phyloP scores from a whole-genome alignment of 768 basidiomycete species.

The Tricholoma furcatifolium region DNA sequence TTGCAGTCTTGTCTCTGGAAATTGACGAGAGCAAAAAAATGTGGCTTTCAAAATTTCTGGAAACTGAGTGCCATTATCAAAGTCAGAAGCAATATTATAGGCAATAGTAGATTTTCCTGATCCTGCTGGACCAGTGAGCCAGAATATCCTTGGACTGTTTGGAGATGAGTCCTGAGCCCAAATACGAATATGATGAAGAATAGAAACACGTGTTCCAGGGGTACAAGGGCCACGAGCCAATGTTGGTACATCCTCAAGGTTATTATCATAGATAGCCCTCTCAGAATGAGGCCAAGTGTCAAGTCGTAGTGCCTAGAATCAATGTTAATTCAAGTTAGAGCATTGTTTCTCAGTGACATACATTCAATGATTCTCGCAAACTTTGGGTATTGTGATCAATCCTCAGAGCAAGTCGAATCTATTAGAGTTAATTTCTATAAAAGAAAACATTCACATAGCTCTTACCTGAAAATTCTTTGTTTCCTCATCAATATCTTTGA shows the following conservation, averaged over 20 bases:
- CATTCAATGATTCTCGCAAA: conserved; percentile 12
- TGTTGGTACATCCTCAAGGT: not conserved
- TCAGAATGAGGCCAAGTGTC: not conserved
- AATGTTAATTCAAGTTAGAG: conserved; percentile 18
- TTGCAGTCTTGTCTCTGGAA: conserved; percentile 15
- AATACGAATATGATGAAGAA: conserved; percentile 16
- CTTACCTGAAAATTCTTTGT: conserved; percentile 17
- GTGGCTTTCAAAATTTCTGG: conserved; percentile 23
- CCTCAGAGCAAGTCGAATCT: not conserved
- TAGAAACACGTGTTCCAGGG: conserved; percentile 22
- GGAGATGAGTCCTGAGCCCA: conserved; percentile 22
- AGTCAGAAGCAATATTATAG: conserved; percentile 10
- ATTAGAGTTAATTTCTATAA: not conserved
- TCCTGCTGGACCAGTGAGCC: conserved; percentile 5
- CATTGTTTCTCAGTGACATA: conserved; percentile 13
- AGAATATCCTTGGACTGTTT: conserved; percentile 11
- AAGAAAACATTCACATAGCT: not conserved
- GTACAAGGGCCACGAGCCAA: conserved; percentile 16
- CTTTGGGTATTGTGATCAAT: not conserved
- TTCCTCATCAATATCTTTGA: conserved; percentile 8
- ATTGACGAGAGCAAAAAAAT: conserved; percentile 26
- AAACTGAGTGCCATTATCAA: conserved; percentile 14
- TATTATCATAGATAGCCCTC: not conserved
- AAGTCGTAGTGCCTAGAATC: not conserved
- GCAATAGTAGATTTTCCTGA: conserved; percentile 23